phyloP scores from a whole-genome alignment of 805 yeast species.

The Wickerhamiella kurtzmanii region DNA sequence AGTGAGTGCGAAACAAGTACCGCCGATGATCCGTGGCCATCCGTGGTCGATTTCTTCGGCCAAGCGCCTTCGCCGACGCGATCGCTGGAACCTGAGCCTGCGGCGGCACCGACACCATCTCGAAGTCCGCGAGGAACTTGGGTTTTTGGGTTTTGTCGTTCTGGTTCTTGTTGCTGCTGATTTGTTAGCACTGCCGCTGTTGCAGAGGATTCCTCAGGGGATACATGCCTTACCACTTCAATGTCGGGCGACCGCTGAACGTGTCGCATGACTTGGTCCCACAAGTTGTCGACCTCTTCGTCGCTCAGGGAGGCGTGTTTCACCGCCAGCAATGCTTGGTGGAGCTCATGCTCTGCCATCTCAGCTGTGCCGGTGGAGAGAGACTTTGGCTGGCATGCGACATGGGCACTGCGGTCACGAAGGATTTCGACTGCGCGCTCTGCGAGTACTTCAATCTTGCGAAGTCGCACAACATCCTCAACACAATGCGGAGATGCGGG shows the following conservation, averaged over 20 bases:
- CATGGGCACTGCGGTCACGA: conserved; percentile 53
- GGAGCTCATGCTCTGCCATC: conserved; percentile 22
- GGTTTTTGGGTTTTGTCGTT: conserved; percentile 6
- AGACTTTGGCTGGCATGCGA: conserved; percentile 31
- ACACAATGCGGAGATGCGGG: conserved; percentile 56
- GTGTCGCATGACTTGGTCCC: conserved; percentile 51
- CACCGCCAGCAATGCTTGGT: conserved; percentile 12
- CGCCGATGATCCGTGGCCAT: conserved; percentile 2
- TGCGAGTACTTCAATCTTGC: conserved; percentile 50
- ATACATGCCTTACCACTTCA: conserved; percentile 64
- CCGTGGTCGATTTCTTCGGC: not conserved
- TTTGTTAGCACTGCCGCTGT: conserved; percentile 6
- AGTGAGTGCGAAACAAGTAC: conserved; percentile 13
- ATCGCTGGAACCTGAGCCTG: not conserved
- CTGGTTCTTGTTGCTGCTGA: conserved; percentile 1
- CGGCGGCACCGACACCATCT: conserved; percentile 1
- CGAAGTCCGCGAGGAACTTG: conserved; percentile 4
- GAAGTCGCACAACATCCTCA: conserved; percentile 59
- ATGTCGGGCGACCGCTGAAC: conserved; percentile 37
- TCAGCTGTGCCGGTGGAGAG: conserved; percentile 28
- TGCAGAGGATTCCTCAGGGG: conserved; percentile 1
- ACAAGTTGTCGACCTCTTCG: conserved; percentile 61
- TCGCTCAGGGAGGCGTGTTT: conserved; percentile 23
- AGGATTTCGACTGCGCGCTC: conserved; percentile 53
- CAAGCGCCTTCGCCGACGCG: not conserved